Evolutionary conservation across 2,329 filamentous ascomycete species (phyloP).

Genomic region (Blastomyces parvus): DNA sequence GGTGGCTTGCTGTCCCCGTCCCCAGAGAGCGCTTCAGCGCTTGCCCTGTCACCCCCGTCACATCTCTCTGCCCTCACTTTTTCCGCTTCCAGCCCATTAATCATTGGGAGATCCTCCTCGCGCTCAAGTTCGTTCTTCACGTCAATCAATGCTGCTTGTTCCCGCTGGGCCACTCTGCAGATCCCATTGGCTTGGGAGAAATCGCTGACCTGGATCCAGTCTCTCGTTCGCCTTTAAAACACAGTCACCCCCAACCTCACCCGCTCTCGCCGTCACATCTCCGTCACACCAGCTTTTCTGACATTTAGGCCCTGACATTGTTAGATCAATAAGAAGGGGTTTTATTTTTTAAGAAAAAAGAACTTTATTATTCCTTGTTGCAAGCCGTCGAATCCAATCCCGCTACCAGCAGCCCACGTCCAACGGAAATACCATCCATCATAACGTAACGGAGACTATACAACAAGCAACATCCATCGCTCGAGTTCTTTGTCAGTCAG

Average conservation of each 20-base stretch:
- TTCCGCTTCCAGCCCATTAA: not conserved
- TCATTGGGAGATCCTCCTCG: not conserved
- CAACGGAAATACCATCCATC: not conserved
- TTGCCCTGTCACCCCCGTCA: not conserved
- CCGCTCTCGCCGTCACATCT: not conserved
- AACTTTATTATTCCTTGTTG: not conserved
- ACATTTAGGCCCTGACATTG: too few relatives aligned
- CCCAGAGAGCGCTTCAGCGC: not conserved
- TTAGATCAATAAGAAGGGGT: not conserved
- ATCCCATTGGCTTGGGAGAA: not conserved
- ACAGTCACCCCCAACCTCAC: not conserved
- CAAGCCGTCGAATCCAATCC: not conserved
- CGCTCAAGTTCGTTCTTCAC: not conserved
- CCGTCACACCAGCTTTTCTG: not conserved
- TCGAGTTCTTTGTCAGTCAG: constrained; percentile 1
- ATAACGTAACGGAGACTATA: not conserved
- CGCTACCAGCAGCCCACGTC: not conserved
- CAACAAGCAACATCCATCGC: not conserved
- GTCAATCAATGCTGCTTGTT: not conserved
- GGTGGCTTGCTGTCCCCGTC: not conserved
- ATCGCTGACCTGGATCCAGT: constrained; percentile 1
- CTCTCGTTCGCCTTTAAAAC: not conserved
- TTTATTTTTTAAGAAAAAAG: too few relatives aligned
- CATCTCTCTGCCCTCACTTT: not conserved
- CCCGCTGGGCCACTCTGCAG: not conserved